phyloP scores from a whole-genome alignment of 305 asterid species.

The Fraxinus velutina region DNA sequence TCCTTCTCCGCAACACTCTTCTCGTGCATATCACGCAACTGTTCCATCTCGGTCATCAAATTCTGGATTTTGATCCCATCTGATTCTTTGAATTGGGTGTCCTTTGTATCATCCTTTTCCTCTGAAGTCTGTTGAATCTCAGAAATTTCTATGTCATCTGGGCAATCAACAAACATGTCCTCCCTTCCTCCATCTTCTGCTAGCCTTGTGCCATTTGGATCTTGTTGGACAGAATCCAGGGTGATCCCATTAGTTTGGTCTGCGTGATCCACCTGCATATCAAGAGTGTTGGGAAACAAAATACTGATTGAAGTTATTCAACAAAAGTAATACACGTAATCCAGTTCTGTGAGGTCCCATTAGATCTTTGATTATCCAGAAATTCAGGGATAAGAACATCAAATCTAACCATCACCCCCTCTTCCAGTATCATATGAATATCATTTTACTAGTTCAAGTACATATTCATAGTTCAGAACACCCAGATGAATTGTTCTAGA shows the following conservation, averaged over 20 bases:
- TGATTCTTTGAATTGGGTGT: slow-evolving; percentile 41
- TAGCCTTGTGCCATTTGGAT: slow-evolving; percentile 36
- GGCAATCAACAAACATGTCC: slow-evolving; percentile 93
- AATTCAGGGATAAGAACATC: neutral
- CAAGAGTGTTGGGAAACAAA: slow-evolving; percentile 26
- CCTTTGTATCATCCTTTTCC: slow-evolving; percentile 42
- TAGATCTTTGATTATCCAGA: neutral
- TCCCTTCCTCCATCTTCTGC: slow-evolving; percentile 72
- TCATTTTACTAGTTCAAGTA: slow-evolving; percentile 3
- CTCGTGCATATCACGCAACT: slow-evolving; percentile 55
- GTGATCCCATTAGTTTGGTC: slow-evolving; percentile 23
- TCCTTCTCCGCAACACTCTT: slow-evolving; percentile 56
- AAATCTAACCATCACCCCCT: neutral
- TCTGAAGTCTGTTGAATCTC: slow-evolving; percentile 57
- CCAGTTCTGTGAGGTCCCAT: neutral
- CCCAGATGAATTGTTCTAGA: neutral
- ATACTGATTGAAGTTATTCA: slow-evolving; percentile 21
- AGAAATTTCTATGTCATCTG: slow-evolving; percentile 78
- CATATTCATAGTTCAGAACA: neutral
- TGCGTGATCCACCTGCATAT: slow-evolving; percentile 39
- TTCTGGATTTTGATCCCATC: slow-evolving; percentile 44
- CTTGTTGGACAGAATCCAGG: slow-evolving; percentile 34
- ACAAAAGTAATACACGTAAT: slow-evolving; percentile 9
- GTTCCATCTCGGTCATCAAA: slow-evolving; percentile 56
- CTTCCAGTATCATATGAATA: neutral